These are phyloP conservation scores for Cercospora brassicicola DNA, from an alignment of 2,329 filamentous ascomycete species.

Conservation along the genomic window DNA sequence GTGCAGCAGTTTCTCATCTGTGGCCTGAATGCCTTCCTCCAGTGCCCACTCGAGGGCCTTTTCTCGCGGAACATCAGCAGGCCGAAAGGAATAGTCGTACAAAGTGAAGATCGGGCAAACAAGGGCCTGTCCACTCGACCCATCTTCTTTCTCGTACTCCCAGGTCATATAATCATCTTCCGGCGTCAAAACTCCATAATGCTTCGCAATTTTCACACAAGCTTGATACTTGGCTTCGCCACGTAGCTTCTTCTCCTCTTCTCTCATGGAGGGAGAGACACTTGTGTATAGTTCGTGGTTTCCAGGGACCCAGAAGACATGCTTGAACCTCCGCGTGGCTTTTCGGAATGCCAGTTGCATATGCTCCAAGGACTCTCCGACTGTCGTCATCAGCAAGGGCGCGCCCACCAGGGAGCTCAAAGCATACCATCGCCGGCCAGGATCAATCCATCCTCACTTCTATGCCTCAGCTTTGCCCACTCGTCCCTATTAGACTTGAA, in stretches of 20 bases:
- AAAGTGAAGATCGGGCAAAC: constrained; percentile 60
- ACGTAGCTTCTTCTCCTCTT: constrained; percentile 40
- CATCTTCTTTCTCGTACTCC: constrained; percentile 44
- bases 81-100: constrained; percentile 61
- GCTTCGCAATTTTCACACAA: constrained; percentile 55
- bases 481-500: constrained; percentile 50
- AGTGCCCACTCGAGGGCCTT: constrained; percentile 50
- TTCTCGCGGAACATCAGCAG: constrained; percentile 50
- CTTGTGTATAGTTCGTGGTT: constrained; percentile 61
- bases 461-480: constrained; percentile 43
- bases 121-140: constrained; percentile 51
- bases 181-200: constrained; percentile 56
- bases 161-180: constrained; percentile 58
- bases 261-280: constrained; percentile 39
- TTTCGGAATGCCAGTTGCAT: constrained; percentile 43
- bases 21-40: constrained; percentile 49
- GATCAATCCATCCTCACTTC: constrained; percentile 48
- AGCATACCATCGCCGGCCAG: constrained; percentile 45
- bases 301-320: constrained; percentile 58
- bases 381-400: constrained; percentile 26
- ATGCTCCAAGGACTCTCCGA: constrained; percentile 38
- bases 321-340: constrained; percentile 46
- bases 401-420: background rate
- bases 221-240: constrained; percentile 58
- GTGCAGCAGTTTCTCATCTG: constrained; percentile 49